Conservation (phyloP, 2,329 filamentous ascomycete genomes). For the Epichloe hybrida region DNA sequence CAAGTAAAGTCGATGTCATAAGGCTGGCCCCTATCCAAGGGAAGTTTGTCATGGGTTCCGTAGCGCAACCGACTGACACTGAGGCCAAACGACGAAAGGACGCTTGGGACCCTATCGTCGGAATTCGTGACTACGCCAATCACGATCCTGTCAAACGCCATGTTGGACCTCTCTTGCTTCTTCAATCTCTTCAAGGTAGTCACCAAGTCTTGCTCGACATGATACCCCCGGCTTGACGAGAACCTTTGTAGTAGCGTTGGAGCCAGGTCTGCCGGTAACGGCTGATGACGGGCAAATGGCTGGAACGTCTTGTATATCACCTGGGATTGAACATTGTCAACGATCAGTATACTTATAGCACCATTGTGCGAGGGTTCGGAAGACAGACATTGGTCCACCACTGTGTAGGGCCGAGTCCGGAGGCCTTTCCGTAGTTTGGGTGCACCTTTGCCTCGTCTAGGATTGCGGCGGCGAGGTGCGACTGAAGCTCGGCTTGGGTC, state of each 20-base stretch:
- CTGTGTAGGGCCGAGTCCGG: conserved; percentile 32
- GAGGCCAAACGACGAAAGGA: conserved; percentile 41
- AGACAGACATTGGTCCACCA: conserved; percentile 47
- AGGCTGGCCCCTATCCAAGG: background rate
- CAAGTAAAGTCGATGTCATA: conserved; percentile 40
- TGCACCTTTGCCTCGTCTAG: conserved; percentile 29
- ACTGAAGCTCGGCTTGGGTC: conserved; percentile 25
- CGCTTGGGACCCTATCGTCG: conserved; percentile 41
- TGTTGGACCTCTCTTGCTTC: conserved; percentile 9
- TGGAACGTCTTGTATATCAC: conserved; percentile 41
- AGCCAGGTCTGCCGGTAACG: conserved; percentile 31
- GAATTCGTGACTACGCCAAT: conserved; percentile 51
- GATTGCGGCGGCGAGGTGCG: conserved; percentile 28
- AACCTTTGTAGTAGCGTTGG: conserved; percentile 38
- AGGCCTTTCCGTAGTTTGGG: conserved; percentile 46
- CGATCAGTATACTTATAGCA: background rate
- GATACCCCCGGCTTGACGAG: conserved; percentile 38
- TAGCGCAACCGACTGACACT: conserved; percentile 26
- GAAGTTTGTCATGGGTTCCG: conserved; percentile 5
- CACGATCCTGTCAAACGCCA: conserved; percentile 24
- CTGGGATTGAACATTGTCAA: conserved; percentile 16
- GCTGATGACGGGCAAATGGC: conserved; percentile 21
- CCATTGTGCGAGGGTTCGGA: background rate
- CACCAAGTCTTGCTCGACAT: conserved; percentile 30
- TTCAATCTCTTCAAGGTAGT: conserved; percentile 30